phyloP scores from a whole-genome alignment of 805 yeast genomes.

The Brettanomyces anomalus region DNA sequence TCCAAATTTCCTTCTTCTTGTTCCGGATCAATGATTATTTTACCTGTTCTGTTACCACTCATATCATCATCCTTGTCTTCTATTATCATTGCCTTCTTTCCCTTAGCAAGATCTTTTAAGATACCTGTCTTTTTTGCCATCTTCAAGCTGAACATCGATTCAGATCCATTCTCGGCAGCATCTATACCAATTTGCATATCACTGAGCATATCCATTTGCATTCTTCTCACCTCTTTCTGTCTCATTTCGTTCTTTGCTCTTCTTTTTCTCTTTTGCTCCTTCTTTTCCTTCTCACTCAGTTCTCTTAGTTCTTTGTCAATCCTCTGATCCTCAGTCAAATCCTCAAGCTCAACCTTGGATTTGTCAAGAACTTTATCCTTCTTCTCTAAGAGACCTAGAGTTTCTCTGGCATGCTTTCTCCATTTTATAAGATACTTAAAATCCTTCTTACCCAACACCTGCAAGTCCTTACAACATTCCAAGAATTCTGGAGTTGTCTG shows the following conservation, averaged over 20 bases:
- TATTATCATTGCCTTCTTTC: slow-evolving; percentile 62
- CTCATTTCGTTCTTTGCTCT: slow-evolving; percentile 74
- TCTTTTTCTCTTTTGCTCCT: slow-evolving; percentile 68
- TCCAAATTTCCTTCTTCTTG: slow-evolving; percentile 66
- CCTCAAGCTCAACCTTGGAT: slow-evolving; percentile 52
- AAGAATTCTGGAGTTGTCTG: slow-evolving; percentile 71
- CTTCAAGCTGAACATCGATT: slow-evolving; percentile 72
- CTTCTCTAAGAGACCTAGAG: slow-evolving; percentile 56
- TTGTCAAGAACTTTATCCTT: slow-evolving; percentile 42
- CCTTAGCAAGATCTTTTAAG: slow-evolving; percentile 61
- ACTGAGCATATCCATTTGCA: slow-evolving; percentile 94
- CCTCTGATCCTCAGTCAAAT: slow-evolving; percentile 77
- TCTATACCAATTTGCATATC: slow-evolving; percentile 91
- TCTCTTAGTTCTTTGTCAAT: slow-evolving; percentile 78
- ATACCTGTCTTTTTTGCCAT: slow-evolving; percentile 86
- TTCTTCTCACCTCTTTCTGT: slow-evolving; percentile 79
- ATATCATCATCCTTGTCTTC: slow-evolving; percentile 47
- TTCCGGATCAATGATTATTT: slow-evolving; percentile 35
- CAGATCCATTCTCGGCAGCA: slow-evolving; percentile 74
- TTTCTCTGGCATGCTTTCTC: slow-evolving; percentile 78
- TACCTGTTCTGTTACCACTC: slow-evolving; percentile 9
- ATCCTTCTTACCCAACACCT: slow-evolving; percentile 90
- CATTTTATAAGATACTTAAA: slow-evolving; percentile 78
- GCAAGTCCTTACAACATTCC: slow-evolving; percentile 83
- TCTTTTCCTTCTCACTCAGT: slow-evolving; percentile 62